These are phyloP conservation scores for Marasmius tenuissimus DNA, from an alignment of 1,284 basidiomycete species.

Conservation along the genomic window DNA sequence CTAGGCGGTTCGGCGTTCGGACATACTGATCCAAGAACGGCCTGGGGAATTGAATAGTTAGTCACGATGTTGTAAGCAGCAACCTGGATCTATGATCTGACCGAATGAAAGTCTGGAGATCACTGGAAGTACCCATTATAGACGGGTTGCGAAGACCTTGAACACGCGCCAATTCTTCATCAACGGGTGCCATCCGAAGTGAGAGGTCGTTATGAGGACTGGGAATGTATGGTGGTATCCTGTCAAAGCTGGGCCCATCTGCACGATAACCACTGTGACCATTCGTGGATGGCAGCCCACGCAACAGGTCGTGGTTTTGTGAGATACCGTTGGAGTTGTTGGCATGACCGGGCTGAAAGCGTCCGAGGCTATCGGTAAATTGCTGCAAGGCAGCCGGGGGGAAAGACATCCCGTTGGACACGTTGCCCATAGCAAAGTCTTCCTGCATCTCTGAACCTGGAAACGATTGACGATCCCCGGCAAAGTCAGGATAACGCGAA, in stretches of 20 bases:
- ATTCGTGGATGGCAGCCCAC: conserved; percentile 67
- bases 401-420: conserved; percentile 47
- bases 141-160: conserved; percentile 52
- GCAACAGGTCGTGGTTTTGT: conserved; percentile 52
- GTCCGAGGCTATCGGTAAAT: conserved; percentile 56
- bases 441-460: conserved; percentile 63
- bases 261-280: conserved; percentile 45
- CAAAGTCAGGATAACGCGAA: conserved; percentile 50
- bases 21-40: conserved; percentile 85
- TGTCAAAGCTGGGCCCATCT: conserved; percentile 50
- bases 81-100: conserved; percentile 30
- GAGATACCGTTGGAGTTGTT: conserved; percentile 37
- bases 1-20: conserved; percentile 81
- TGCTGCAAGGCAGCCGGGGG: conserved; percentile 47
- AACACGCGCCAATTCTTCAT: conserved; percentile 63
- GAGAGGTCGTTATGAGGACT: conserved; percentile 54
- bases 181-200: conserved; percentile 59
- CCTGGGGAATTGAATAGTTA: conserved; percentile 33
- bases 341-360: conserved; percentile 42
- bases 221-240: conserved; percentile 55
- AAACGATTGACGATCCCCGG: conserved; percentile 57
- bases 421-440: conserved; percentile 53
- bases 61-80: not conserved
- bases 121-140: conserved; percentile 61
- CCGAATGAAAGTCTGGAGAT: conserved; percentile 81